A percentile compares a stretch with the other conserved stretches of the same genome.
phyloP scores from a whole-genome alignment of 192 early-diverging fungal species.

The Podila epicladia region DNA sequence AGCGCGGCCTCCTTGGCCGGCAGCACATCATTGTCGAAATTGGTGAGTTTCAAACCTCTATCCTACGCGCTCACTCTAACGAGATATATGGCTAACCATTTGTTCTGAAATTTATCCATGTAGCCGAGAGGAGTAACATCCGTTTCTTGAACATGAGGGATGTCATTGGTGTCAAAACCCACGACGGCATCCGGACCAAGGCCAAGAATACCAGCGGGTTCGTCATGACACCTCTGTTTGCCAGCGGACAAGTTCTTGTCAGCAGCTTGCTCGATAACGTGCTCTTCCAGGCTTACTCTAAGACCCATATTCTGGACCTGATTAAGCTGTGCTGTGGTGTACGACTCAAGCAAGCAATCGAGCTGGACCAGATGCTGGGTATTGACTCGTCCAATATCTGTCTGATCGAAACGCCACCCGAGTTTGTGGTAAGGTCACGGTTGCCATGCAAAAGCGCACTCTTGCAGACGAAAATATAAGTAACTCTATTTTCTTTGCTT shows the following conservation, averaged over 20 bases:
- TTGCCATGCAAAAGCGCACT: not conserved
- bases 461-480: not conserved
- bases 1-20: constrained; percentile 23
- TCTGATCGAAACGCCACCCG: constrained; percentile 14
- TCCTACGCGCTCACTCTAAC: not conserved
- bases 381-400: constrained; percentile 46
- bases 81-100: not conserved
- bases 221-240: constrained; percentile 67
- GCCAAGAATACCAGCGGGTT: constrained; percentile 4
- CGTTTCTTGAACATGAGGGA: constrained; percentile 61
- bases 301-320: constrained; percentile 65
- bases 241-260: constrained; percentile 68
- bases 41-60: constrained; percentile 24
- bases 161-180: constrained; percentile 35
- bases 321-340: constrained; percentile 73
- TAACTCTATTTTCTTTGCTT: not conserved
- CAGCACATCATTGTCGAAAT: constrained; percentile 57
- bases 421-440: constrained; percentile 22
- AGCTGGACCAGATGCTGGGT: constrained; percentile 40
- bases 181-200: not conserved
- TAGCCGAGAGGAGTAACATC: constrained; percentile 64
- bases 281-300: constrained; percentile 64
- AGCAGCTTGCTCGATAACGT: constrained; percentile 64
- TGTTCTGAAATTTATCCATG: constrained; percentile 23
- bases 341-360: constrained; percentile 46